Evolutionary conservation across 805 yeast genomes (phyloP).

Genomic region (Ogataea ganodermae): DNA sequence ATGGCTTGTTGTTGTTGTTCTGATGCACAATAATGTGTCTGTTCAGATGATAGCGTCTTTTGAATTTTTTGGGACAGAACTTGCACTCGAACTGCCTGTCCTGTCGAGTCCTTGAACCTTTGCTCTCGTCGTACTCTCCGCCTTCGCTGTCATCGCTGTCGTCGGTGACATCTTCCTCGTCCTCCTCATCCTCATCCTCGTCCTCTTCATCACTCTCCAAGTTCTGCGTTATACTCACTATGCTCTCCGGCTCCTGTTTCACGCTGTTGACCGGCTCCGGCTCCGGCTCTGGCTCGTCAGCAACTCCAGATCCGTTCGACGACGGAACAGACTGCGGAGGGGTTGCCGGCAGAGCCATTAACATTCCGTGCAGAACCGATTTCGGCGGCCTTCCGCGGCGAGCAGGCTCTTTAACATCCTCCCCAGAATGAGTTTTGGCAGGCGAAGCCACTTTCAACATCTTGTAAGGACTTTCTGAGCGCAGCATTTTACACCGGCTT

Average conservation of each 20-base stretch:
- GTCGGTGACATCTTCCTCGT: background rate
- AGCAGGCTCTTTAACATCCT: slow-evolving; percentile 1
- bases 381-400: slow-evolving; percentile 12
- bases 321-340: slow-evolving; percentile 7
- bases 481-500: slow-evolving; percentile 20
- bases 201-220: background rate
- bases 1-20: slow-evolving; percentile 21
- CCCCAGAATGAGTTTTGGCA: background rate
- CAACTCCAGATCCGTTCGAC: slow-evolving; percentile 1
- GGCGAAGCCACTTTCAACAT: background rate
- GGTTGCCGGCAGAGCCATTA: slow-evolving; percentile 2
- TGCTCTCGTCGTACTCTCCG: background rate
- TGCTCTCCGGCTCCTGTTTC: background rate
- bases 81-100: slow-evolving; percentile 19
- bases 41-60: slow-evolving; percentile 25
- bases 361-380: background rate
- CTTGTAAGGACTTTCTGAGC: background rate
- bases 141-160: slow-evolving; percentile 6
- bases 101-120: background rate
- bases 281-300: background rate
- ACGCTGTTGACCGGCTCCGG: background rate
- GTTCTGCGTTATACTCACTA: background rate
- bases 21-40: slow-evolving; percentile 23
- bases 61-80: slow-evolving; percentile 21
- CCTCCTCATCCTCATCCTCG: slow-evolving; percentile 7